Evolutionary conservation across 2,329 filamentous ascomycete species (phyloP).

Genomic region (Acarospora socialis): DNA sequence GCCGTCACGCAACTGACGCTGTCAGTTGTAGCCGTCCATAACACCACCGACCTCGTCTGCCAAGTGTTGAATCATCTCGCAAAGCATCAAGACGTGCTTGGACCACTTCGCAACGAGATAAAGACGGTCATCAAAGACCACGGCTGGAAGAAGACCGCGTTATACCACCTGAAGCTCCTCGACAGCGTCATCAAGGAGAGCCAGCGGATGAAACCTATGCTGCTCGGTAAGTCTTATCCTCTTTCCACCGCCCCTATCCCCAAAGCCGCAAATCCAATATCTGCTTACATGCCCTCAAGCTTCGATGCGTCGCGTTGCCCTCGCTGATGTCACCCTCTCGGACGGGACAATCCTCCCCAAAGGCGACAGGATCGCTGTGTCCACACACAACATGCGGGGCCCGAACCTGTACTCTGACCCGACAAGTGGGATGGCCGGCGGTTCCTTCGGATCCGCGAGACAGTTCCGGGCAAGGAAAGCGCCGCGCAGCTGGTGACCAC

Average conservation of each 20-base stretch:
- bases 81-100: constrained; percentile 6
- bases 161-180: constrained; percentile 27
- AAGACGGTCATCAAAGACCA: constrained; percentile 11
- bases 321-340: too few relatives aligned
- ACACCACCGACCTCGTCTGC: constrained; percentile 15
- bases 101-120: constrained; percentile 15
- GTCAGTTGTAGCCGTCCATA: constrained; percentile 16
- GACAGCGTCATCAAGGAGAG: constrained; percentile 31
- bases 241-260: not conserved
- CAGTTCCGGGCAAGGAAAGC: too few relatives aligned
- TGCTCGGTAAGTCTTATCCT: constrained; percentile 10
- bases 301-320: too few relatives aligned
- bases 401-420: too few relatives aligned
- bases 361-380: too few relatives aligned
- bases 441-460: too few relatives aligned
- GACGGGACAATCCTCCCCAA: too few relatives aligned
- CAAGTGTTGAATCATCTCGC: constrained; percentile 16
- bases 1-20: constrained; percentile 13
- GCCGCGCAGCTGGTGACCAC: constrained; percentile 23
- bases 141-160: constrained; percentile 22
- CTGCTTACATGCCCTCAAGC: too few relatives aligned
- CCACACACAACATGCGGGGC: too few relatives aligned
- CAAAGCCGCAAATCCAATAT: too few relatives aligned
- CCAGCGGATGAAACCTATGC: constrained; percentile 20
- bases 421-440: too few relatives aligned